Conservation (phyloP, 805 yeast species). For the Tetrapisispora fleetii region DNA sequence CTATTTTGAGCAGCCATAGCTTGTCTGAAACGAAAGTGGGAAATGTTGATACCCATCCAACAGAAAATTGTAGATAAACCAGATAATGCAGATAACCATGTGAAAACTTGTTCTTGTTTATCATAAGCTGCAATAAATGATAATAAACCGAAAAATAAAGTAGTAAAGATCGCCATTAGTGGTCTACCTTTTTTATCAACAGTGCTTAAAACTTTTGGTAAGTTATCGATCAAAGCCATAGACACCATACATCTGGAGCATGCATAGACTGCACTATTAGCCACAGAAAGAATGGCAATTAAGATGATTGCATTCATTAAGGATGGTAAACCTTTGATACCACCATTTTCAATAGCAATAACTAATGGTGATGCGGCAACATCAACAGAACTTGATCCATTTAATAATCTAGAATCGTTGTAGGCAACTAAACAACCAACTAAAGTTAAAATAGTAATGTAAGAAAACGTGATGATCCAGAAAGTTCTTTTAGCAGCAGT, state of each 20-base stretch:
- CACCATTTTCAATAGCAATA: conserved; percentile 58
- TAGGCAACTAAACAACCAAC: conserved; percentile 59
- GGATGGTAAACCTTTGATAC: conserved; percentile 56
- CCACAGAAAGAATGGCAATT: conserved; percentile 62
- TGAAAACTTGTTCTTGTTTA: conserved; percentile 39
- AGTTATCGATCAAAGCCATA: conserved; percentile 55
- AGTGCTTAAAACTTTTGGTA: conserved; percentile 52
- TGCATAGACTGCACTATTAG: conserved; percentile 62
- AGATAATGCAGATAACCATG: conserved; percentile 46
- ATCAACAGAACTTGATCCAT: conserved; percentile 39
- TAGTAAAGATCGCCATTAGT: conserved; percentile 47
- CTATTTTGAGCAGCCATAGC: conserved; percentile 51
- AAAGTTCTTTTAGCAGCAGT: conserved; percentile 72
- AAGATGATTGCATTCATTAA: conserved; percentile 63
- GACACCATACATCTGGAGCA: conserved; percentile 62
- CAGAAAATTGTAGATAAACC: conserved; percentile 44
- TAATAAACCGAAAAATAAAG: conserved; percentile 45
- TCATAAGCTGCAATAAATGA: conserved; percentile 45
- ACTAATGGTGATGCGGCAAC: conserved; percentile 68
- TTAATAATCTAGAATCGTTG: conserved; percentile 39
- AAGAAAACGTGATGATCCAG: conserved; percentile 70
- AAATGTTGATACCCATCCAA: conserved; percentile 43
- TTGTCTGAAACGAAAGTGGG: conserved; percentile 44
- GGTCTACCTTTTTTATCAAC: conserved; percentile 77
- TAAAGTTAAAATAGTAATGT: conserved; percentile 47